Conservation (phyloP, 2,329 filamentous ascomycete genomes). For the Dactylellina haptotyla region DNA sequence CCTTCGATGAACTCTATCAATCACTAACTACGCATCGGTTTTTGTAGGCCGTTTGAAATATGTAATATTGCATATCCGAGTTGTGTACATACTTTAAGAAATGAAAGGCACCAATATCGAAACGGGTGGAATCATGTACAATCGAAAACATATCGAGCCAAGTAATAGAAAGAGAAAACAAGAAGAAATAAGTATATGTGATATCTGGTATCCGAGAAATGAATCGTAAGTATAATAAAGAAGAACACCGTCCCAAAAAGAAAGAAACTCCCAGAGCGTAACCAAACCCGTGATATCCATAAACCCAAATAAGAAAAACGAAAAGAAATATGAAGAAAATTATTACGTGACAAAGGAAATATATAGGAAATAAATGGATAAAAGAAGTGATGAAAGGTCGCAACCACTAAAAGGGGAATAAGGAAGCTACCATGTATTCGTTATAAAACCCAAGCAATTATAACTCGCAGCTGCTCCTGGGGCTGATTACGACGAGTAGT, state of each 20-base stretch:
- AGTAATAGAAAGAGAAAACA: neutral
- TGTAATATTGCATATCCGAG: neutral
- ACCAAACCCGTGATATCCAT: conserved; percentile 8
- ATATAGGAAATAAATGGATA: neutral
- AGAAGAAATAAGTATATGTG: neutral
- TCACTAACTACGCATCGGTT: too few species aligned
- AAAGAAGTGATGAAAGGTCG: neutral
- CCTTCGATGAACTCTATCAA: too few species aligned
- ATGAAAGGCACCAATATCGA: neutral
- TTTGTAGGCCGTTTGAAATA: too few species aligned
- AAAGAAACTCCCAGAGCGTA: conserved; percentile 10
- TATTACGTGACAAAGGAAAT: neutral
- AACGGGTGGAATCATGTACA: neutral
- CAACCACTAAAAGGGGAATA: neutral
- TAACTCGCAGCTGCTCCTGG: conserved; percentile 33
- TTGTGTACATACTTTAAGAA: neutral
- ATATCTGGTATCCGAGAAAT: conserved; percentile 10
- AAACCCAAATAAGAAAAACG: neutral
- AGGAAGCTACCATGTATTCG: conserved; percentile 1
- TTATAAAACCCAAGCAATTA: conserved; percentile 24
- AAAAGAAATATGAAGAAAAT: neutral
- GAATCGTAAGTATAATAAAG: neutral
- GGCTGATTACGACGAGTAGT: conserved; percentile 26
- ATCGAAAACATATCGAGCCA: too few species aligned
- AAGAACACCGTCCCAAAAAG: neutral